These are phyloP conservation scores for Coccomyxa sp. DNA, from an alignment of 139 green algal genomes.

Conservation along the genomic window DNA sequence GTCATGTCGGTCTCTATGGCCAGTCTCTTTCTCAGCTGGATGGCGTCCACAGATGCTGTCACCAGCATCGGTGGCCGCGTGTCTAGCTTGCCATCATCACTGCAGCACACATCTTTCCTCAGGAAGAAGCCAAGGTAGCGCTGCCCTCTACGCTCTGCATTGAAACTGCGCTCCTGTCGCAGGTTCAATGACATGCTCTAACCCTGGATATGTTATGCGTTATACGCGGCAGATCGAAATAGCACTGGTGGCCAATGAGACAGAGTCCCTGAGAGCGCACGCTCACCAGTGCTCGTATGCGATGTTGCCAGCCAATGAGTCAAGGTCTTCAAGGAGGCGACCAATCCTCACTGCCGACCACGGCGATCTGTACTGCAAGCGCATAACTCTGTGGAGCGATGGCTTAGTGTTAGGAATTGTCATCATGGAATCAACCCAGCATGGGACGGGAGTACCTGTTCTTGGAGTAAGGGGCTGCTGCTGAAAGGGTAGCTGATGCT, in stretches of 20 bases:
- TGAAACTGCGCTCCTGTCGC: too few relatives aligned
- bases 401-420: background rate
- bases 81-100: background rate
- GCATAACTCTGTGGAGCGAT: background rate
- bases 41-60: constrained; percentile 70
- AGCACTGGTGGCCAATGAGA: background rate
- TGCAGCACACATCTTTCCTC: too few relatives aligned
- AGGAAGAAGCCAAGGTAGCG: too few relatives aligned
- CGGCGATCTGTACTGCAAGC: constrained; percentile 67
- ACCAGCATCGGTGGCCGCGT: constrained; percentile 59
- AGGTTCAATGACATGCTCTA: background rate
- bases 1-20: constrained; percentile 36
- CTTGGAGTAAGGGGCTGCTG: constrained; percentile 39
- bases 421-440: background rate
- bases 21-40: constrained; percentile 41
- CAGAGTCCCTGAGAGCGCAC: background rate
- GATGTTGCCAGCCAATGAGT: constrained; percentile 73
- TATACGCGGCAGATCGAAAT: background rate
- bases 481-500: constrained; percentile 55
- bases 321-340: constrained; percentile 80
- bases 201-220: background rate
- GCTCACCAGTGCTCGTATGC: constrained; percentile 64
- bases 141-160: too few relatives aligned
- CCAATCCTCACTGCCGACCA: constrained; percentile 70
- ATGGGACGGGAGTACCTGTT: constrained; percentile 33